These are phyloP conservation scores for Aphanomyces stellatus DNA, from an alignment of 352 stramenopile species.

Conservation along the genomic window DNA sequence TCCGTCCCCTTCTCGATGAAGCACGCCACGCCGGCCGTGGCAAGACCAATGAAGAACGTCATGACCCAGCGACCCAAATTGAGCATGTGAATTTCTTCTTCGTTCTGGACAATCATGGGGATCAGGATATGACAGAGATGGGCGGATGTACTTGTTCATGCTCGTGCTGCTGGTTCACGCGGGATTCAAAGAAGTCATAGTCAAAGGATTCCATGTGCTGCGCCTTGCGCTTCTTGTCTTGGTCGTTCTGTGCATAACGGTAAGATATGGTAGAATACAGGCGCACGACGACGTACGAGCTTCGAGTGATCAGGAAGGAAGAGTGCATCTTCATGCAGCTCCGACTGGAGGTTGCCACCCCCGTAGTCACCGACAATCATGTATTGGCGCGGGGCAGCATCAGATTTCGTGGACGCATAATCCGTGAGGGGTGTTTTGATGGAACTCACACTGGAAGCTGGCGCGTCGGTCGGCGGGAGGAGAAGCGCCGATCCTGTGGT, in stretches of 20 bases:
- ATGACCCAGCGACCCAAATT: slow-evolving; percentile 91
- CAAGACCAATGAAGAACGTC: slow-evolving; percentile 91
- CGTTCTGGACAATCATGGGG: slow-evolving; percentile 27
- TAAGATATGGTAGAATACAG: neutral
- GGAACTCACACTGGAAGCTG: neutral
- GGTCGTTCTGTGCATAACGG: slow-evolving; percentile 26
- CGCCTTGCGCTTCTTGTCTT: slow-evolving; percentile 69
- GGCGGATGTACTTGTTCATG: slow-evolving; percentile 33
- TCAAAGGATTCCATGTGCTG: slow-evolving; percentile 81
- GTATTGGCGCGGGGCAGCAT: neutral
- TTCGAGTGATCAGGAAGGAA: neutral
- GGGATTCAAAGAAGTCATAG: slow-evolving; percentile 83
- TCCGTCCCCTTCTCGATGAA: slow-evolving; percentile 90
- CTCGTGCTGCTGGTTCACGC: slow-evolving; percentile 82
- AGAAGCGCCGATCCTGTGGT: neutral
- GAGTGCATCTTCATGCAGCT: slow-evolving; percentile 7
- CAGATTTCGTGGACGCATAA: neutral
- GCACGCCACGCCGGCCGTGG: slow-evolving; percentile 89
- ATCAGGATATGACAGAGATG: neutral
- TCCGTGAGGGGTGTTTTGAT: too few relatives aligned
- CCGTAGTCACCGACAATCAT: neutral
- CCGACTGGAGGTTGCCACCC: slow-evolving; percentile 7
- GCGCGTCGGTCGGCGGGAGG: too few relatives aligned
- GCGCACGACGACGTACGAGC: neutral
- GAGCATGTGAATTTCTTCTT: slow-evolving; percentile 62